Base-by-base conservation (phyloP, 345 rosid species). In the Kandelia obovata region DNA sequence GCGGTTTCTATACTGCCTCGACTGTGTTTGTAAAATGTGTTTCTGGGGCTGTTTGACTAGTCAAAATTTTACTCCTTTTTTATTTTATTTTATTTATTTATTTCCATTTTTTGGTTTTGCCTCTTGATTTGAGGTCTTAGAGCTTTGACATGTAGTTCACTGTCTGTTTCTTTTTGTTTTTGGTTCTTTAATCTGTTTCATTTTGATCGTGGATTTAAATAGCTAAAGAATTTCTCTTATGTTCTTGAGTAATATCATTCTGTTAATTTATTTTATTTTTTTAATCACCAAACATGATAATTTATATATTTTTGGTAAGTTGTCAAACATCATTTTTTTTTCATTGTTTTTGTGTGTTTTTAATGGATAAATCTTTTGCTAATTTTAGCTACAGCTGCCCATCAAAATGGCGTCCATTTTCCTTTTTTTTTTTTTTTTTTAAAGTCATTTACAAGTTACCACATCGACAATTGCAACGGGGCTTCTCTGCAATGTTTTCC, bases 1-100 rank as follows among this genome's bases (percentile, higher is more conserved):
- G 21, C 6, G 25, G n/a, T 51, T 20, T 37, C 23, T 10, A 5
- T 27, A 10, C 16, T 43, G 25, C 16, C 17, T 43, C 19, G 5
- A 35, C 8, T 65, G 71, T 17, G 1, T 62, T n/a, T 61, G 25
- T 47, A 56, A 69, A 32, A 43, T 37, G 53, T 53, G 62, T 35
- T 53, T 53, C 47, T 53, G 73, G 61, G 67, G 52, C 53, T 30
- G n/a, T 62, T 13, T 35, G 19, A 27, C 13, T 26, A 4, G n/a
- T 17, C 53, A 25, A 53, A 35, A 25, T 21, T 53, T 13, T 56
- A 17, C 23, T 37, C 3, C 17, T 27, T 43, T 8, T 19, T 20
- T 27, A 5, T 39, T 68, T 19, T 35, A 34, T 28, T 19, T 30
- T 21, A 21, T 21, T 21, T 21, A 21, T 21, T 21, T 21, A 21